Evolutionary conservation across 306 rosid genomes (phyloP), one percentile per base, ranked within the genome.

Genomic region (Purshia tridentata): DNA sequence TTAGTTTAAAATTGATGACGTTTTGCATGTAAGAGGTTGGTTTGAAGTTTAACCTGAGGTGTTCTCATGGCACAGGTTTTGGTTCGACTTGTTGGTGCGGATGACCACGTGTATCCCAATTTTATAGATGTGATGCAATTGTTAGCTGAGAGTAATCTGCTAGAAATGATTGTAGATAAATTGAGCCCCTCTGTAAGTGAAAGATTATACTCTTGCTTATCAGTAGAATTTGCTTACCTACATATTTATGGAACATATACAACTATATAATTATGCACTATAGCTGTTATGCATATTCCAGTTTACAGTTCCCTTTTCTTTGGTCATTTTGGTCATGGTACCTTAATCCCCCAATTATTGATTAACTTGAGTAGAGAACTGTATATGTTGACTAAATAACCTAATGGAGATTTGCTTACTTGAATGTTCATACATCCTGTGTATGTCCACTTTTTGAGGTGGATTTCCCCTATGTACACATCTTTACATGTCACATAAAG

Each of bases 141-240:
- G 99, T 82, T 95, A 86, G 90, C 96, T 72, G 93, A 90, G 76
- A 92, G 98, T 84, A 86, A 95, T 83, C 88, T 95, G 84, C 89
- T 95, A 37, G 98, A 92, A 84, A 91, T 95, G 98, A 90, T 95
- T 72, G 93, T 92, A 46, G 98, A 95, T 76, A 95, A 95, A 85
- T 80, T 95, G 76, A 87, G 83, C 82, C 96, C 99, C 67, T 84
- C 89, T 63, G 99, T 95, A 81, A 86, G 99, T 88, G 67, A 70
- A 52, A 37, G 4, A 23, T 74, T 18, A 13, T 13, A 44, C 9
- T 8, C 35, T 6, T 35, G 14, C 37, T 76, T 40, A 12, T 29
- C 18, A 10, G 40, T 14, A 3, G 18, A 18, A 52, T 19, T 48
- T 54, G 62, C 18, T 44, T 11, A 1, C 22, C 48, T 39, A 37